phyloP scores from a whole-genome alignment of 2,329 filamentous ascomycete genomes.

The Sporothrix mexicana region DNA sequence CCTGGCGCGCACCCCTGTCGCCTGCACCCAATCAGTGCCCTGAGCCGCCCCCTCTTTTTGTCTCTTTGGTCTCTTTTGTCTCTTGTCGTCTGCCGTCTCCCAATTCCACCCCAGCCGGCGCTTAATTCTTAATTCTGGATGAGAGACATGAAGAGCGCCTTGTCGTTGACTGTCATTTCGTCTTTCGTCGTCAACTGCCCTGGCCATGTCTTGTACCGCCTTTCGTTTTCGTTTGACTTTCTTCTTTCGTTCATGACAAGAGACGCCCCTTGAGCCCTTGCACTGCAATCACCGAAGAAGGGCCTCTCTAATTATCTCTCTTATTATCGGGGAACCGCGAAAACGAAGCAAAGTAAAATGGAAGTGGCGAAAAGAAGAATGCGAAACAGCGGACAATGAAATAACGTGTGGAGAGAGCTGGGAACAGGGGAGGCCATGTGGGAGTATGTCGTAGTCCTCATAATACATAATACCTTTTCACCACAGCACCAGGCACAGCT shows the following conservation, averaged over 20 bases:
- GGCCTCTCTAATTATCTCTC: constrained; percentile 15
- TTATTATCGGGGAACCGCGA: background rate
- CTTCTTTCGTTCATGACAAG: background rate
- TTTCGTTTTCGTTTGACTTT: background rate
- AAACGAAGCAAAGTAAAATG: background rate
- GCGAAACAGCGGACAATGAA: background rate
- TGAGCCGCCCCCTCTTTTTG: background rate
- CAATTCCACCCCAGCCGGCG: constrained; percentile 9
- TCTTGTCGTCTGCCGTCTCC: background rate
- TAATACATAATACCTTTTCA: too few relatives aligned
- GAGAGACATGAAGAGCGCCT: too few relatives aligned
- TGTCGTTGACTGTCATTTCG: too few relatives aligned
- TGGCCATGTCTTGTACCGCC: constrained; percentile 8
- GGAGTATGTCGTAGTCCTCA: too few relatives aligned
- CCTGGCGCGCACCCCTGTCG: background rate
- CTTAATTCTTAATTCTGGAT: too few relatives aligned
- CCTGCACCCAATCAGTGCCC: background rate
- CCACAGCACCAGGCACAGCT: background rate
- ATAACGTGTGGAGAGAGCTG: background rate
- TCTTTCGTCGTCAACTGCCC: background rate
- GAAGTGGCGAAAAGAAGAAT: background rate
- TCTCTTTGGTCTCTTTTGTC: too few relatives aligned
- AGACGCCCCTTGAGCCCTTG: too few relatives aligned
- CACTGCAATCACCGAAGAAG: constrained; percentile 23
- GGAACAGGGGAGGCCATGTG: constrained; percentile 1